Evolutionary conservation across 1,139 yeast genomes (phyloP), one percentile per base, ranked within the genome.

Genomic region (Debaryomycetaceae sp.): DNA sequence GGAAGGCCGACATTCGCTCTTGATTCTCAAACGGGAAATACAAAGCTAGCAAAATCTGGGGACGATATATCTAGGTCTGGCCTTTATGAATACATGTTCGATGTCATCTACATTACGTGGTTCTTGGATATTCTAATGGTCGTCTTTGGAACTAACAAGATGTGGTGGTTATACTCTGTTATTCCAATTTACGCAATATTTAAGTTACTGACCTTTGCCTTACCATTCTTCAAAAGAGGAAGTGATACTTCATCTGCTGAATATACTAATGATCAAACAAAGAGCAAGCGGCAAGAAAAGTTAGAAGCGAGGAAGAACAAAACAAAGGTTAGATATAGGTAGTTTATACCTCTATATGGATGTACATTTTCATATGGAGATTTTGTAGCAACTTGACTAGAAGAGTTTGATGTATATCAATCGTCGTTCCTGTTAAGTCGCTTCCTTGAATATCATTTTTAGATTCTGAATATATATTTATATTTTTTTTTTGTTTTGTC

Each of bases 11-110:
- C 50, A 11, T 80, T 72, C 51, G 73, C 72, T 35, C 55, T 57
- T 53, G 58, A 68, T 55, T 42, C 75, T 69, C 38, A 66, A 59
- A 54, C 61, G n/a, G 60, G 63, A 17, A 62, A 63, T 14, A 52
- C 51, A 20, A 43, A 45, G 40, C 66, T 87, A 43, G 58, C 77
- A 2, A 67, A 63, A 22, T 62, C 85, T 2, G 96, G 95, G 1
- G 81, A 78, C 39, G 91, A 88, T 57, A 70, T 87, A 48, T 63
- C 65, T 40, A 87, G 82, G 48, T 63, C 68, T 4, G 96, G 96
- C 0, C 67, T 88, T 38, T 84, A 83, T 20, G 96, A 88, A 62
- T 87, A 85, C 67, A 66, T 87, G 66, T 84, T 84, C 58, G 96
- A 88, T 59, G 65, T 87, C 22, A 71, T 88, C 45, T 87, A 87